Percentiles rank a stretch among this genome's conserved stretches.
These are phyloP conservation scores for Larix sibirica DNA, from an alignment of 83 land plant species.

Conservation along the genomic window DNA sequence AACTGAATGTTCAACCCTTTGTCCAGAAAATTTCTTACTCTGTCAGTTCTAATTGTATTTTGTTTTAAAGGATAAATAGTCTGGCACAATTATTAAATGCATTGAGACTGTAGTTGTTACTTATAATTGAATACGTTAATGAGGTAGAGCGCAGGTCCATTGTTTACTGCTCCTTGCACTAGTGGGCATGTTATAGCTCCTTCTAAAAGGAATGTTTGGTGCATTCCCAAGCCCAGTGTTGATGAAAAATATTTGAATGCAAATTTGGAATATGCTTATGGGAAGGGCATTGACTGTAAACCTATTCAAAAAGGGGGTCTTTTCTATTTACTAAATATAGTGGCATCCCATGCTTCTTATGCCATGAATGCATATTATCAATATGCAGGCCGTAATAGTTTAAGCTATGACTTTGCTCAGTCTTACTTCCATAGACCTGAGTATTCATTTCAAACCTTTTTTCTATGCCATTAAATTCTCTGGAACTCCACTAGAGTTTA, in stretches of 20 bases:
- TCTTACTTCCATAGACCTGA: slow-evolving; percentile 48
- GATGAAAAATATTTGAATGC: slow-evolving; percentile 42
- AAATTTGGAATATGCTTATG: slow-evolving; percentile 65
- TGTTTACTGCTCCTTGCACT: neutral
- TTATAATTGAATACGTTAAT: neutral
- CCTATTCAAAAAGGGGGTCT: slow-evolving; percentile 69
- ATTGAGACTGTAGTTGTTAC: neutral
- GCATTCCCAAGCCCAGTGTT: slow-evolving; percentile 51
- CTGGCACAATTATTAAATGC: neutral
- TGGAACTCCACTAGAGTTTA: neutral
- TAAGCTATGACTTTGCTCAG: slow-evolving; percentile 66
- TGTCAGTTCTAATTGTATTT: neutral
- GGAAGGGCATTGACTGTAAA: slow-evolving; percentile 60
- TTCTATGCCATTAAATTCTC: neutral
- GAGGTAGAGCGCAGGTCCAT: slow-evolving; percentile 1
- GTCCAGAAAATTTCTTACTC: neutral
- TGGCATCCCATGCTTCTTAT: slow-evolving; percentile 69
- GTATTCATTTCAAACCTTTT: slow-evolving; percentile 28
- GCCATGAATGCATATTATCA: slow-evolving; percentile 71
- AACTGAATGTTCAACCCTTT: no score
- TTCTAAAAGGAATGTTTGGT: slow-evolving; percentile 40
- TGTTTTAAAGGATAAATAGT: neutral
- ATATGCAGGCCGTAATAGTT: slow-evolving; percentile 40
- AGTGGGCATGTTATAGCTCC: slow-evolving; percentile 18
- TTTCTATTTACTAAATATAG: slow-evolving; percentile 58